Percentiles rank a stretch among this genome's conserved stretches.
These are phyloP conservation scores for Malassezia equina DNA, from an alignment of 1,284 basidiomycete genomes.

Conservation along the genomic window DNA sequence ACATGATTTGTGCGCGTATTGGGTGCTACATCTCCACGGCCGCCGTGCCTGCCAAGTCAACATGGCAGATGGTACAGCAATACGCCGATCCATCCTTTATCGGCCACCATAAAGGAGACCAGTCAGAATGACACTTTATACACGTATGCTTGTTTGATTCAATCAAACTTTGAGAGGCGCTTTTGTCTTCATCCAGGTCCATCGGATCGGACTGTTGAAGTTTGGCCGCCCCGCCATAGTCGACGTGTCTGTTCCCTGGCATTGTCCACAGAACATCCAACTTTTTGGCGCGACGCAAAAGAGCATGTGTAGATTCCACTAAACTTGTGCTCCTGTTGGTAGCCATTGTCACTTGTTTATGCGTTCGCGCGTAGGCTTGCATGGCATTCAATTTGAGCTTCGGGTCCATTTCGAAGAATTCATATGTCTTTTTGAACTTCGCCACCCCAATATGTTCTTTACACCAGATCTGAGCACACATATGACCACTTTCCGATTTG, in stretches of 20 bases:
- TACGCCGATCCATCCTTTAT: not conserved
- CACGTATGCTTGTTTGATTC: not conserved
- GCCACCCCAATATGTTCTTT: slow-evolving; percentile 61
- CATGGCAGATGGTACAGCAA: slow-evolving; percentile 9
- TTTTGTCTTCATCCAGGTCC: not conserved
- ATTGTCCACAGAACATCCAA: slow-evolving; percentile 15
- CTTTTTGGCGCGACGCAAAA: slow-evolving; percentile 31
- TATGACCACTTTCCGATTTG: slow-evolving; percentile 71
- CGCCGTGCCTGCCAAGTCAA: too few species aligned
- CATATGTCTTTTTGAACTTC: slow-evolving; percentile 61
- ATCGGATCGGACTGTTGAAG: not conserved
- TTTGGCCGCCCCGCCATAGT: not conserved
- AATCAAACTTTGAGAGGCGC: not conserved
- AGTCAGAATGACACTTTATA: slow-evolving; percentile 6
- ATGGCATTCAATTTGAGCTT: slow-evolving; percentile 74
- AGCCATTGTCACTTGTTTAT: slow-evolving; percentile 59
- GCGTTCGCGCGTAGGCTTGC: slow-evolving; percentile 69
- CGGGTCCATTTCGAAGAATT: slow-evolving; percentile 67
- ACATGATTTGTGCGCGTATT: not conserved
- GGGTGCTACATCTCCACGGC: not conserved
- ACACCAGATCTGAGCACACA: slow-evolving; percentile 71
- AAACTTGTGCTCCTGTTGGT: slow-evolving; percentile 11
- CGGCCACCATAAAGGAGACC: slow-evolving; percentile 17
- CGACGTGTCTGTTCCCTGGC: not conserved
- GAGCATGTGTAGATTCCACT: slow-evolving; percentile 28